Conservation (phyloP, 2,329 filamentous ascomycete species). For the Epichloe coenophiala region DNA sequence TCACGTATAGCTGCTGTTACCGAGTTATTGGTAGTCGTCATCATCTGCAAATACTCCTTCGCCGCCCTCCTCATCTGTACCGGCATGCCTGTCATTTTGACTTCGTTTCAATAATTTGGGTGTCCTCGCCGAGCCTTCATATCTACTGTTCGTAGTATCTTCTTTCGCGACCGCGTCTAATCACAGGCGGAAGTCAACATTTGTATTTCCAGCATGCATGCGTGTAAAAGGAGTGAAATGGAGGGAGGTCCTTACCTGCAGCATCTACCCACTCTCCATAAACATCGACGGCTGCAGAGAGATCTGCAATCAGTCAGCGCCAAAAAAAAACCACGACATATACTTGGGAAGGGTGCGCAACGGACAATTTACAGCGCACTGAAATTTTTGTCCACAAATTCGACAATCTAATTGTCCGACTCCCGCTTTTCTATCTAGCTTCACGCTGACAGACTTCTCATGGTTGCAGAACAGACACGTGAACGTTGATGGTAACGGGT, state of each 20-base stretch:
- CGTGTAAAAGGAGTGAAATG: background rate
- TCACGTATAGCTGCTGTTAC: background rate
- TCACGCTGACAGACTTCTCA: constrained; percentile 81
- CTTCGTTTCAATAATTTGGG: constrained; percentile 7
- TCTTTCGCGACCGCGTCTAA: constrained; percentile 39
- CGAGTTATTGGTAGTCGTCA: constrained; percentile 36
- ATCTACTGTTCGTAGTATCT: constrained; percentile 17
- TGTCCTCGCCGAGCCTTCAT: constrained; percentile 14
- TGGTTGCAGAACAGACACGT: constrained; percentile 98
- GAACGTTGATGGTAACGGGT: constrained; percentile 70
- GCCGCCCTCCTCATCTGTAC: constrained; percentile 38
- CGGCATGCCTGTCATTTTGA: constrained; percentile 12
- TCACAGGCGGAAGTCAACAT: background rate
- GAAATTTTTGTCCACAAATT: constrained; percentile 85
- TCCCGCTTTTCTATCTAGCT: constrained; percentile 85
- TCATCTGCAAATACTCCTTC: constrained; percentile 41
- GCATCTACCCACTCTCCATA: constrained; percentile 98
- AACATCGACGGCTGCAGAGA: constrained; percentile 84
- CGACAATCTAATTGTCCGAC: constrained; percentile 80
- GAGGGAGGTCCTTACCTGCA: constrained; percentile 30
- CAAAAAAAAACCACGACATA: background rate
- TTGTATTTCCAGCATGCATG: background rate
- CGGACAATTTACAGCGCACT: constrained; percentile 85
- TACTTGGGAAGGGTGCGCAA: background rate
- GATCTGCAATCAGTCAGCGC: constrained; percentile 40